Evolutionary conservation across 768 basidiomycete genomes (phyloP).

Genomic region (Melanogaster broomeanus): DNA sequence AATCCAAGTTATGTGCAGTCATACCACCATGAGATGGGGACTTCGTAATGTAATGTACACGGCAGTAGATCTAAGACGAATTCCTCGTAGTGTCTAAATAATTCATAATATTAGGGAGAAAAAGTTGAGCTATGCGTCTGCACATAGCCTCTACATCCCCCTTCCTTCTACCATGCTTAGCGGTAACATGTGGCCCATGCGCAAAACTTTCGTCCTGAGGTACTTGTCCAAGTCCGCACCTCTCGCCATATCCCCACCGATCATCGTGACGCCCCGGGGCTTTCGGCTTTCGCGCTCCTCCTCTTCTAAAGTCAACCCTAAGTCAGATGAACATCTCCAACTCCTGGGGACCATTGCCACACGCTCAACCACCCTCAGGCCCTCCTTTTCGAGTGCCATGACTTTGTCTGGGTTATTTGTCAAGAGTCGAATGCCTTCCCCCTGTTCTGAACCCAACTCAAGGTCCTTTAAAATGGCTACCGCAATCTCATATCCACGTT

Average conservation of each 20-base stretch:
- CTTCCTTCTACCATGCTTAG: slow-evolving; percentile 30
- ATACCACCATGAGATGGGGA: too few species aligned
- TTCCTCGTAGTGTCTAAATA: neutral
- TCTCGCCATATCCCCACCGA: slow-evolving; percentile 73
- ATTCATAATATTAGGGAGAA: neutral
- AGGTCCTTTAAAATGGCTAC: slow-evolving; percentile 88
- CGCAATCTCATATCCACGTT: slow-evolving; percentile 91
- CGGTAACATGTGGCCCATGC: slow-evolving; percentile 95
- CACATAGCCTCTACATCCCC: neutral
- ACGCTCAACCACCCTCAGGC: slow-evolving; percentile 75
- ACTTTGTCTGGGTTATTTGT: slow-evolving; percentile 99
- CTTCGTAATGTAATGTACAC: neutral
- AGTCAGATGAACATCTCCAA: slow-evolving; percentile 53
- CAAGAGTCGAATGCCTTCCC: slow-evolving; percentile 71
- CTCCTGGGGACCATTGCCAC: slow-evolving; percentile 94
- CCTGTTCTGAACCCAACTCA: slow-evolving; percentile 60
- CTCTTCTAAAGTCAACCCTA: slow-evolving; percentile 2
- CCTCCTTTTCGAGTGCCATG: slow-evolving; percentile 80
- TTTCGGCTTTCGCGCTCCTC: slow-evolving; percentile 36
- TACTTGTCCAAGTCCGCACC: slow-evolving; percentile 94
- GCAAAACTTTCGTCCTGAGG: slow-evolving; percentile 90
- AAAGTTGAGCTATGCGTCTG: too few species aligned
- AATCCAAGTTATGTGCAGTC: neutral
- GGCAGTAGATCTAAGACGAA: neutral
- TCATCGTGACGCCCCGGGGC: slow-evolving; percentile 70